Evolutionary conservation across 176 grass and related monocot species (phyloP), one percentile per base, ranked within the genome.

Genomic region (Bolboschoenus planiculmis): DNA sequence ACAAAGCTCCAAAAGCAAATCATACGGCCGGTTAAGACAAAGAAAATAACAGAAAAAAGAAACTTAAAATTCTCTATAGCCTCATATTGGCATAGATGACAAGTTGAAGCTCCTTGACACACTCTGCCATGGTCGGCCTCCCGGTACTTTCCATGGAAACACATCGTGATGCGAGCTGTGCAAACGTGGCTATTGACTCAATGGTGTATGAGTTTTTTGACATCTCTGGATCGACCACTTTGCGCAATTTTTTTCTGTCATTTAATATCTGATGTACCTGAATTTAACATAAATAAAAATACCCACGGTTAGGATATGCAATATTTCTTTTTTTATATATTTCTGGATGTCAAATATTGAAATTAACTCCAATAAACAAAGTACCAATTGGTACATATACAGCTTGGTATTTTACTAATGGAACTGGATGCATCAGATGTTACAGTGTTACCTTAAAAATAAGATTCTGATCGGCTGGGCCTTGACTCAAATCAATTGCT

Each of bases 41-140:
- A 16, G 29, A n/a, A 7, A 76, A 50, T 5, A 50, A 47, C n/a
- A 43, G 42, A 50, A 50, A 31, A 30, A 75, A 1, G 70, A 34
- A 50, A 31, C 5, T 30, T 18, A 24, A 66, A 82, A 10, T 61
- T 46, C 7, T 6, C 88, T 85, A 99, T 30, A 90, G 81, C 89
- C 86, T 93, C 97, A 95, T 93, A 86, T 91, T 99, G 82, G 91
- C 89, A 87, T 91, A 93, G 26, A 90, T 90, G 72, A 90, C 90
- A 87, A 93, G 30, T 84, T 93, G 92, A 57, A 99, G 87, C 87
- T 95, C 91, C 91, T 89, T 95, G 75, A 99, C 87, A 83, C 91
- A 99, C 44, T 95, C 97, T 20, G 40, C 44, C 91, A 95, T 99
- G 47, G 96, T 78, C 3, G 96, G 96, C 36, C 96, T 86, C 30